Base-by-base conservation (phyloP, 2,329 filamentous ascomycete genomes). In the Monosporascus cannonballus region DNA sequence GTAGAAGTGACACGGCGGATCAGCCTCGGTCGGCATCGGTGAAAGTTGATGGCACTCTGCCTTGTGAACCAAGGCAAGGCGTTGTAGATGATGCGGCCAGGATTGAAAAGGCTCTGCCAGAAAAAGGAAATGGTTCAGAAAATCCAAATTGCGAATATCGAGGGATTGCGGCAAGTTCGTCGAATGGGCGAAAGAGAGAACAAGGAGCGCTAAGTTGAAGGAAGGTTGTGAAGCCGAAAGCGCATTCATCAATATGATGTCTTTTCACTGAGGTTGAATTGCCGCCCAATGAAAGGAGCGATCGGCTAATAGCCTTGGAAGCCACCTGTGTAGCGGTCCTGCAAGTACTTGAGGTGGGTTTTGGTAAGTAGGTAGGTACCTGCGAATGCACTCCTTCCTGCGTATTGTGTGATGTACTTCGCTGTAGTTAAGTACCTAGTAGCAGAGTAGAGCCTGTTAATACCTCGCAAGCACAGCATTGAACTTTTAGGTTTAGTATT, bases 1-100 rank as follows among this genome's bases (percentile, higher is more conserved):
- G 64, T 46, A 25, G 42, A 70, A 71, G 64, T 67, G 69, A 67
- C 65, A 69, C 60, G 69, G 65, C 61, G 64, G 66, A 67, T 71
- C 68, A 62, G 69, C 68, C 66, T 71, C 64, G 67, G 71, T 66
- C 72, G 69, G 72, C 73, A 76, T 76, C 68, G 70, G 71, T 64
- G 57, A 52, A 60, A 56, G 54, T 59, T 51, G 48, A 55, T 48
- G 54, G 20, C 34, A 61, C 54, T 58, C 55, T 61, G 61, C 59
- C 62, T 59, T 62, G 49, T 54, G 61, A 52, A 57, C 56, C 41
- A 55, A 58, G 48, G 44, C 47, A 53, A 56, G 50, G 49, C 44
- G 47, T 48, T 47, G 47, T 15, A 45, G 36, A 39, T 25, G n/a
- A 24, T 46, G 42, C 42, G 42, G 25, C 42, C 22, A 46, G 42